phyloP scores from a whole-genome alignment of 371 early-diverging fungal genomes.

The Lichtheimia hyalospora region DNA sequence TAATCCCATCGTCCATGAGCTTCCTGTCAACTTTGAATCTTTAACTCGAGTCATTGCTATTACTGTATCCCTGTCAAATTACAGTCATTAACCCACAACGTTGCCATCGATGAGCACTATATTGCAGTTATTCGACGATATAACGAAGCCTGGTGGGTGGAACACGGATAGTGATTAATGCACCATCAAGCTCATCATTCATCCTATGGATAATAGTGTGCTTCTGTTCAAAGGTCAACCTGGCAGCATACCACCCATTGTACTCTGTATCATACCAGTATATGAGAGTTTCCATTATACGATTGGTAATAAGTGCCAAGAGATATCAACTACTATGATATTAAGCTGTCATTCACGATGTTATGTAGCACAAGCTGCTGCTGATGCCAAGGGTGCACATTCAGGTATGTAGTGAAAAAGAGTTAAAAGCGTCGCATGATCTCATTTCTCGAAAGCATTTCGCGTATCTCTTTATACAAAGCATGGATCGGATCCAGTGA shows the following conservation, averaged over 20 bases:
- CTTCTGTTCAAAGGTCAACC: slow-evolving; percentile 2
- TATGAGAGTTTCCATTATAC: background rate
- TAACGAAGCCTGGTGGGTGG: slow-evolving; percentile 28
- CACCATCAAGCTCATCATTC: background rate
- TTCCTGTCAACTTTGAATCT: background rate
- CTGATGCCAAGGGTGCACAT: background rate
- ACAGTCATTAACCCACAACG: background rate
- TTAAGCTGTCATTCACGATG: background rate
- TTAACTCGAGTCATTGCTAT: slow-evolving; percentile 7
- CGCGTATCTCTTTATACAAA: too few relatives aligned
- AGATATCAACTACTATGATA: background rate
- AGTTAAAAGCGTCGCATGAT: too few relatives aligned
- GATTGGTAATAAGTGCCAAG: background rate
- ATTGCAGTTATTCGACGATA: slow-evolving; percentile 17
- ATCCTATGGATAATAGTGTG: background rate
- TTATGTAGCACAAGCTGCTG: background rate
- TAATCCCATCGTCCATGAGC: background rate
- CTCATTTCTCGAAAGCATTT: too few relatives aligned
- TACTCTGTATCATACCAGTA: background rate
- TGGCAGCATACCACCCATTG: background rate
- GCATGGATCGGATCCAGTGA: too few relatives aligned
- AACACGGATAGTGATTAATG: background rate
- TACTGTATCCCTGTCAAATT: slow-evolving; percentile 26
- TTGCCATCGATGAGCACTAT: background rate
- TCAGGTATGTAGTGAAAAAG: background rate